Evolutionary conservation across 1,284 basidiomycete species (phyloP), one percentile per base, ranked within the genome.

Genomic region (Sporisorium scitamineum): DNA sequence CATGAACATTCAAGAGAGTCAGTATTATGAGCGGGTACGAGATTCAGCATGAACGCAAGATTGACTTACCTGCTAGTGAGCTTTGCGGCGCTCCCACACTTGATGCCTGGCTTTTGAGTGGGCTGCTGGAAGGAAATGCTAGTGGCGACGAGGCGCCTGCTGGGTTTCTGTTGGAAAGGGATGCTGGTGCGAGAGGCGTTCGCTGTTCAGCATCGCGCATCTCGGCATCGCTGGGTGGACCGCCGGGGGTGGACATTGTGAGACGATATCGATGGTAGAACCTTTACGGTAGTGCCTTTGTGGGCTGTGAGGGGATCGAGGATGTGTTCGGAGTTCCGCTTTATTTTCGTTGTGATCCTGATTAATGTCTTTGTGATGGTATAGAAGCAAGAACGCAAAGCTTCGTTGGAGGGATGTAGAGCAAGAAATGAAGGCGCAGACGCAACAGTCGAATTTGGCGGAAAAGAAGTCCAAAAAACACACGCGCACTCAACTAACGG

Each of bases 41-140:
- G 10, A 48, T 24, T 1, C 13, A 24, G 5, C 16, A 34, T 42
- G 9, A 7, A 20, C 14, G 18, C 18, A 48, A 47, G 44, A n/a
- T 18, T 5, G 18, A 72, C 73, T 66, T 55, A 76, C 75, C 71
- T 58, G 54, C 62, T 42, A 73, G 59, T 20, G 78, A 76, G 41
- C 62, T 63, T 26, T 73, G 70, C 5, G 72, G 51, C 13, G 53
- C 50, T 41, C 65, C 50, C 3, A 47, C 63, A 34, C 60, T 54
- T 5, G 69, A 70, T 6, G 71, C 61, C 41, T 64, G 60, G 47
- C 71, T 80, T 50, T 79, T 80, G 42, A 70, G 75, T 3, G 82
- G 82, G 53, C 82, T 84, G 56, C 78, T 80, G 0, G 82, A 83
- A 5, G 82, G 82, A 56, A 82, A 78, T 2, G 76, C 79, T 9